These are phyloP conservation scores for Penicillium argentinense DNA, from an alignment of 495 filamentous ascomycete species.

Conservation along the genomic window DNA sequence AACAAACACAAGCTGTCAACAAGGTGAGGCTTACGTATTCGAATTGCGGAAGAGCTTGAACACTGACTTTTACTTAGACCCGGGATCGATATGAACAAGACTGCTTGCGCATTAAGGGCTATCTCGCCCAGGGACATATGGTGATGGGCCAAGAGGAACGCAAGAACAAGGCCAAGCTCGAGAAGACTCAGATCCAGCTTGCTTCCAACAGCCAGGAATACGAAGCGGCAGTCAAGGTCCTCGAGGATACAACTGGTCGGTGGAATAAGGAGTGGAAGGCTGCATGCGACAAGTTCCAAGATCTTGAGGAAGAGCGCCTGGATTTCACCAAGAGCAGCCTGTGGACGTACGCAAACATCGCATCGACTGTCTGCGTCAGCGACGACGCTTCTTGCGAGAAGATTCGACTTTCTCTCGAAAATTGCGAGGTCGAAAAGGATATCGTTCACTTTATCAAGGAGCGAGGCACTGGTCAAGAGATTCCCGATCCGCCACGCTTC, in stretches of 20 bases:
- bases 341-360: constrained; percentile 96
- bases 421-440: constrained; percentile 95
- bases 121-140: constrained; percentile 98
- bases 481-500: constrained; percentile 94
- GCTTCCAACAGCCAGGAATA: constrained; percentile 90
- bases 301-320: constrained; percentile 94
- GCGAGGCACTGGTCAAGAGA: constrained; percentile 89
- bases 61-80: constrained; percentile 50
- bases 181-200: constrained; percentile 96
- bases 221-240: constrained; percentile 81
- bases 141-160: constrained; percentile 99
- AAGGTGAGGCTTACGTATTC: constrained; percentile 58
- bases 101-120: constrained; percentile 96
- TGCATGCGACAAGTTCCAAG: constrained; percentile 99
- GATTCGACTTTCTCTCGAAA: constrained; percentile 90
- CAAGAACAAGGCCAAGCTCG: constrained; percentile 97
- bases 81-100: constrained; percentile 96
- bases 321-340: constrained; percentile 97
- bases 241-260: constrained; percentile 93
- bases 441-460: constrained; percentile 89
- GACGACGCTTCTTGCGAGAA: constrained; percentile 98
- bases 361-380: constrained; percentile 97
- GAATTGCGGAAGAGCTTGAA: no score
- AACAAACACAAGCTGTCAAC: constrained; percentile 88
- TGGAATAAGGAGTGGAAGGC: constrained; percentile 99